These are phyloP conservation scores for Didymosphaeria variabile DNA, from an alignment of 2,329 filamentous ascomycete genomes.

Conservation along the genomic window DNA sequence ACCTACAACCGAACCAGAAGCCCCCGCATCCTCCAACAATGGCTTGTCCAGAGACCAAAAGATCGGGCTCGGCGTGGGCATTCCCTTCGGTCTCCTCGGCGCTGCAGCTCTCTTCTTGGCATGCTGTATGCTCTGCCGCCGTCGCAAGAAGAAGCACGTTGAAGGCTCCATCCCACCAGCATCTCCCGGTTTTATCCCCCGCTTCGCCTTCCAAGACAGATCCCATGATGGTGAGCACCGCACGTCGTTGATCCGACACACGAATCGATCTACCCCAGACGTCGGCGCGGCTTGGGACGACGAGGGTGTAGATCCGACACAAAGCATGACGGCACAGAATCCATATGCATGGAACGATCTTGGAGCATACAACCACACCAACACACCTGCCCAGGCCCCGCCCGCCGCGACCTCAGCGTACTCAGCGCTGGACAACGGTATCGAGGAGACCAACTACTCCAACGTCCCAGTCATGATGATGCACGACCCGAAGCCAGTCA, in stretches of 20 bases:
- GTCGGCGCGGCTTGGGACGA: conserved; percentile 40
- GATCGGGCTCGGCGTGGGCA: conserved; percentile 46
- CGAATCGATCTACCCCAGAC: conserved; percentile 21
- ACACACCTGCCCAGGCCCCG: conserved; percentile 12
- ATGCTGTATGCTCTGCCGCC: conserved; percentile 40
- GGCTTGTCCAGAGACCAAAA: conserved; percentile 40
- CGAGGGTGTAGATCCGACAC: conserved; percentile 34
- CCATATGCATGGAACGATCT: conserved; percentile 14
- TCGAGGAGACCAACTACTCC: conserved; percentile 10
- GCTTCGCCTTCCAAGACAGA: conserved; percentile 46
- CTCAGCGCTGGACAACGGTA: conserved; percentile 7
- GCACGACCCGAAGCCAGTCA: conserved; percentile 31
- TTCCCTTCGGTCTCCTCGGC: conserved; percentile 67
- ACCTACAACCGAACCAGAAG: conserved; percentile 25
- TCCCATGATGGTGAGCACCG: conserved; percentile 32
- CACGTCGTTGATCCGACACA: conserved; percentile 28
- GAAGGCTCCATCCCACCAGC: conserved; percentile 42
- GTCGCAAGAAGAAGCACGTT: conserved; percentile 30
- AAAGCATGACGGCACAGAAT: conserved; percentile 16
- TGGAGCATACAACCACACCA: not conserved
- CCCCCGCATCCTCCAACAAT: conserved; percentile 26
- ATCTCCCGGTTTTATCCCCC: conserved; percentile 48
- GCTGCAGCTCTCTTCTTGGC: conserved; percentile 49
- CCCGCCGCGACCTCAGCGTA: conserved; percentile 5
- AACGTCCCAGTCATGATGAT: conserved; percentile 24